phyloP scores from a whole-genome alignment of 2,329 filamentous ascomycete species.

The Exophiala sideris region DNA sequence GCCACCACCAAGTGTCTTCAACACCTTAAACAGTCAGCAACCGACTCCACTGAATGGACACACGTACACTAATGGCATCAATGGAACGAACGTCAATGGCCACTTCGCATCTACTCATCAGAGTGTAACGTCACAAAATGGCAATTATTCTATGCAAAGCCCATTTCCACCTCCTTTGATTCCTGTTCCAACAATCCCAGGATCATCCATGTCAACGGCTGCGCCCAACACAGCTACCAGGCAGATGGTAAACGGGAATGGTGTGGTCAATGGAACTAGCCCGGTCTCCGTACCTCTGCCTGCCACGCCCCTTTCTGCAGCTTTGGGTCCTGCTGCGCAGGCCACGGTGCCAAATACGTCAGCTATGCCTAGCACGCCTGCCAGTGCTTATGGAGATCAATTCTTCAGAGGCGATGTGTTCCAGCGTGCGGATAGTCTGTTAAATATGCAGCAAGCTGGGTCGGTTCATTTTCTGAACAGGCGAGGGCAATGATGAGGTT shows the following conservation, averaged over 20 bases:
- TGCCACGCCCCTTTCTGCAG: constrained; percentile 84
- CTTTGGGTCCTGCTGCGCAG: constrained; percentile 83
- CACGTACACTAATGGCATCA: constrained; percentile 21
- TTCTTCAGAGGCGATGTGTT: constrained; percentile 51
- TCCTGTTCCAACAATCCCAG: constrained; percentile 17
- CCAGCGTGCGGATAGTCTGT: constrained; percentile 47
- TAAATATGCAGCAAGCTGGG: constrained; percentile 34
- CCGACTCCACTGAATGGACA: background rate
- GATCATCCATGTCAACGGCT: constrained; percentile 27
- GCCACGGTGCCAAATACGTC: constrained; percentile 69
- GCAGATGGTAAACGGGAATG: constrained; percentile 11
- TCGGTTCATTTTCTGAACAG: constrained; percentile 20
- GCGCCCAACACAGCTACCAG: background rate
- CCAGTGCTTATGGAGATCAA: constrained; percentile 47
- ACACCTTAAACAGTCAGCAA: constrained; percentile 5
- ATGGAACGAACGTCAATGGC: constrained; percentile 14
- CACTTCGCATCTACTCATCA: constrained; percentile 6
- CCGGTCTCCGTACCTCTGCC: constrained; percentile 57
- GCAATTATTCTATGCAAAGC: constrained; percentile 11
- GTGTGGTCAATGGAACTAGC: constrained; percentile 16
- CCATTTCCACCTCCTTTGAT: constrained; percentile 20
- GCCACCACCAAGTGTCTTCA: constrained; percentile 24
- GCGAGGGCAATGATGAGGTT: background rate
- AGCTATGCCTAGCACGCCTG: constrained; percentile 41
- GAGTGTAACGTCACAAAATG: background rate